Evolutionary conservation across 2,329 filamentous ascomycete species (phyloP), one percentile per base, ranked within the genome.

Genomic region (Herpotrichia juniperi): DNA sequence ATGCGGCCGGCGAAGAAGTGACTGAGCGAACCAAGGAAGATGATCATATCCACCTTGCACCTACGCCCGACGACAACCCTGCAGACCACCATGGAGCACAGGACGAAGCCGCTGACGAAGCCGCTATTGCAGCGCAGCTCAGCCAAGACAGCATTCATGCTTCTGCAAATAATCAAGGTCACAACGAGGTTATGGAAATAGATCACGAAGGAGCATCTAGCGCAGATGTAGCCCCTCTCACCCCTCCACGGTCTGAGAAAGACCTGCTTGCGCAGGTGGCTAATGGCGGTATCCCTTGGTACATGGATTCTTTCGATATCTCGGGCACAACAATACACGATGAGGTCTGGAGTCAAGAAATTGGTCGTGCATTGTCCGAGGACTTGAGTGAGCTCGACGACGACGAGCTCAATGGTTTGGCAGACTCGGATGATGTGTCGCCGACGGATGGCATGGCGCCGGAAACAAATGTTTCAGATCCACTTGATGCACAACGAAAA

Each of bases 371-470:
- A 12, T 86, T 93, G 73, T 96, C 90, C 64, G 93, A 96, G 73
- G 90, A 93, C 62, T 81, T 97, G 19, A 96, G 90, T 50, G 93
- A 97, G 68, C 86, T 97, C 69, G 93, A 96, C 63, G 93, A 97
- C 59, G 92, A 96, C 46, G 91, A 93, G 74, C 79, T 96, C 51
- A 87, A 90, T 64, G 90, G 88, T 16, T 63, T 75, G 22, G 72
- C 71, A 30, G 70, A 68, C 42, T 62, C 68, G 7, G 71, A 73
- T 44, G 64, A 69, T 31, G 28, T 68, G 10, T 55, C 61, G 14
- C 64, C 65, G 21, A 48, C 51, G n/a, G 68, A 68, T 46, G 61
- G 58, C 5, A 46, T 30, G 9, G 58, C 56, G 25, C 59, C 63
- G 10, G 67, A 62, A 35, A 51, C 61, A 16, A 60, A 56, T 26